phyloP scores from a whole-genome alignment of 2,329 filamentous ascomycete species.

The Diaporthe destruens region DNA sequence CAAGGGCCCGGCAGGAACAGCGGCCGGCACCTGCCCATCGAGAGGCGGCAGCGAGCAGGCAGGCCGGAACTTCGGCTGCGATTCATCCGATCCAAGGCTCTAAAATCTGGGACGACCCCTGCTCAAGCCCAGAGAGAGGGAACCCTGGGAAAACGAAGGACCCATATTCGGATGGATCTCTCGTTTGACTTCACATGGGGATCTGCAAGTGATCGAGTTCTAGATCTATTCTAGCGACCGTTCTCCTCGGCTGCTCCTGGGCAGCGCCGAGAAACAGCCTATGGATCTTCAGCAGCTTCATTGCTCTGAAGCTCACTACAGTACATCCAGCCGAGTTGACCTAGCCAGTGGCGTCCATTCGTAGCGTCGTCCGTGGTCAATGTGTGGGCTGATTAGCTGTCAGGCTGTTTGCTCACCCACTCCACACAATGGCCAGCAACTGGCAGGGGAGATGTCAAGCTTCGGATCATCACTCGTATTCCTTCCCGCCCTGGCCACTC shows the following conservation, averaged over 20 bases:
- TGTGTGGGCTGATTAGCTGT: not conserved
- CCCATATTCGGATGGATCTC: slow-evolving; percentile 23
- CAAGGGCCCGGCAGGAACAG: not conserved
- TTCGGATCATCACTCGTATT: slow-evolving; percentile 3
- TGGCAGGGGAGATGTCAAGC: not conserved
- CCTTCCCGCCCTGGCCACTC: not conserved
- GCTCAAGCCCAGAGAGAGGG: not conserved
- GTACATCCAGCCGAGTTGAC: too few relatives aligned
- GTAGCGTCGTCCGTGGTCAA: not conserved
- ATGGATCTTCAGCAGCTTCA: not conserved
- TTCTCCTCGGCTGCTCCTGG: slow-evolving; percentile 2
- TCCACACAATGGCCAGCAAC: not conserved
- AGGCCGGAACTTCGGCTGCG: slow-evolving; percentile 29
- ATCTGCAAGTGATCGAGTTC: slow-evolving; percentile 30
- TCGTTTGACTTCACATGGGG: slow-evolving; percentile 33
- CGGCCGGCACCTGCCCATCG: not conserved
- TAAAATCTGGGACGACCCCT: slow-evolving; percentile 1
- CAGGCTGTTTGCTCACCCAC: not conserved
- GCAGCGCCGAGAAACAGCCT: not conserved
- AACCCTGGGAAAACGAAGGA: slow-evolving; percentile 25
- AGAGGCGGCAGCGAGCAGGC: not conserved
- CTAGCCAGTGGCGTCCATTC: not conserved
- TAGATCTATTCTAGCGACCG: slow-evolving; percentile 36
- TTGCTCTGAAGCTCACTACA: not conserved
- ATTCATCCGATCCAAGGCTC: slow-evolving; percentile 27